Percentiles rank a stretch among this genome's conserved stretches.
Evolutionary conservation across 495 filamentous ascomycete genomes (phyloP).

Genomic region (Xanthoparmelia taractica): DNA sequence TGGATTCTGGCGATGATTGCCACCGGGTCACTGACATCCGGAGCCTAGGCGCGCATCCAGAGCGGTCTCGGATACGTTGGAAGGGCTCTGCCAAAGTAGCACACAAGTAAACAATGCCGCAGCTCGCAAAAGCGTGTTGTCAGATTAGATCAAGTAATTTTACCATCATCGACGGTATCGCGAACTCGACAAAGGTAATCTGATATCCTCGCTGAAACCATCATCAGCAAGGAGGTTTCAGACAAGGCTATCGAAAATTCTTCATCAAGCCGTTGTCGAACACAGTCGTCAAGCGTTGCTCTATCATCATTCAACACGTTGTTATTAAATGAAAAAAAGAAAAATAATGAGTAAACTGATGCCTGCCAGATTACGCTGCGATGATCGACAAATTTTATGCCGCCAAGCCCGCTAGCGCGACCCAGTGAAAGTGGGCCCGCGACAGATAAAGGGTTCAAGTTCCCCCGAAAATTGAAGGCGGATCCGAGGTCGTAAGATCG

Average conservation of each 20-base stretch:
- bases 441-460: conserved; percentile 18
- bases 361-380: not conserved
- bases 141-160: conserved; percentile 57
- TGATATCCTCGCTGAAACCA: conserved; percentile 36
- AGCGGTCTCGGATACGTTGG: not conserved
- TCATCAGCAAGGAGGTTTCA: conserved; percentile 28
- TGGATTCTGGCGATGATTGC: conserved; percentile 6
- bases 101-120: not conserved
- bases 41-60: not conserved
- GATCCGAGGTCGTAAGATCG: not conserved
- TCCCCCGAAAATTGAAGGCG: conserved; percentile 22
- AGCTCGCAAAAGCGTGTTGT: conserved; percentile 21
- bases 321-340: not conserved
- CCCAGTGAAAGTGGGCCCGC: conserved; percentile 3
- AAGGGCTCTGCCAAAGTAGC: not conserved
- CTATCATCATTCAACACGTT: conserved; percentile 37
- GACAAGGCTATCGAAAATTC: conserved; percentile 8
- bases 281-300: conserved; percentile 33
- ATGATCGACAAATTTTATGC: conserved; percentile 15
- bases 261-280: not conserved
- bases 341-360: not conserved
- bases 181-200: conserved; percentile 5
- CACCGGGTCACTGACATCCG: not conserved
- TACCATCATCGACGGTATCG: conserved; percentile 36
- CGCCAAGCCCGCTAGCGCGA: conserved; percentile 11